Conservation (phyloP, 345 rosid genomes). For the Aquilaria yunnanensis region DNA sequence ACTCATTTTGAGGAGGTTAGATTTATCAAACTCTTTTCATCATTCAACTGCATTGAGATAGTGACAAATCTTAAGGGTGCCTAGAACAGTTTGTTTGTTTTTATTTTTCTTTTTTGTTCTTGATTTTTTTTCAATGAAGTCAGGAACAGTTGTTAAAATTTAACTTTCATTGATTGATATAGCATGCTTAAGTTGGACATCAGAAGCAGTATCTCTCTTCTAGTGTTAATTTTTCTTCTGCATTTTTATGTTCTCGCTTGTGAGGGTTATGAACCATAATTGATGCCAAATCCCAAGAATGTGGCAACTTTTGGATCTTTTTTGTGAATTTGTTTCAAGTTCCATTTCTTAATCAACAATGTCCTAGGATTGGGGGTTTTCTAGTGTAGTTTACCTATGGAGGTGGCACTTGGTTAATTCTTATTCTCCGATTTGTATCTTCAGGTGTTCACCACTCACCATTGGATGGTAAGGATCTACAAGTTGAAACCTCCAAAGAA, state of each 20-base stretch:
- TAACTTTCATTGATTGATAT: no score
- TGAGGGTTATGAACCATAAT: no score
- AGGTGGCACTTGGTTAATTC: not conserved
- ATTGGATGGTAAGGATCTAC: conserved; percentile 99
- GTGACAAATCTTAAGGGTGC: no score
- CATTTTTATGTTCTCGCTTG: no score
- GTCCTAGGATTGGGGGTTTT: not conserved
- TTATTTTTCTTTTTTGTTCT: not conserved
- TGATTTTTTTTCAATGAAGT: not conserved
- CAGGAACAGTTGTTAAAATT: not conserved
- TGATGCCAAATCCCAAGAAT: no score
- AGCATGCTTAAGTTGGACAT: not conserved
- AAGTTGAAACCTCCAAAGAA: conserved; percentile 78
- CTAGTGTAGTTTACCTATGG: not conserved
- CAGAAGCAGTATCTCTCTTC: no score
- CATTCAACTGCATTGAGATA: conserved; percentile 2
- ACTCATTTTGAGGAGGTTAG: conserved; percentile 95
- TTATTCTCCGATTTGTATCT: not conserved
- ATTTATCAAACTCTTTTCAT: not conserved
- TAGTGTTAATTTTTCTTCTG: no score
- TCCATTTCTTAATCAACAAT: no score
- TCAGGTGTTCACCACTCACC: conserved; percentile 97
- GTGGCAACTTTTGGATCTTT: no score
- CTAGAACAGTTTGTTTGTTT: not conserved
- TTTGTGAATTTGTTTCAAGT: no score